phyloP scores from a whole-genome alignment of 228 moss, liverwort and hornwort species.

The Sphagnum fallax region DNA sequence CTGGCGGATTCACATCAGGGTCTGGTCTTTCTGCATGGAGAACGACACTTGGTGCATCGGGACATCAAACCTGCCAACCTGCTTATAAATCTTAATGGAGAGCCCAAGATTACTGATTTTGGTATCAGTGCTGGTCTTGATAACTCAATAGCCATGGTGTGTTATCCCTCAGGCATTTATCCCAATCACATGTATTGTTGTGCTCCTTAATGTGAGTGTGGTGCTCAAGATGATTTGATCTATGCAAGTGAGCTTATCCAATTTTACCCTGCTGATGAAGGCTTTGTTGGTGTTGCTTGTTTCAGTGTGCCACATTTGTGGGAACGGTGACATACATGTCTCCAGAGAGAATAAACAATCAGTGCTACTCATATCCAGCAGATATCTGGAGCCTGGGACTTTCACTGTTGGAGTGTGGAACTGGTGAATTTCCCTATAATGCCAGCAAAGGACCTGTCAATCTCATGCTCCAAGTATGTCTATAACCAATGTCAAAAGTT shows the following conservation, averaged over 20 bases:
- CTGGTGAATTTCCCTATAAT: conserved; percentile 97
- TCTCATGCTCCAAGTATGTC: conserved; percentile 87
- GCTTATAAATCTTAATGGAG: conserved; percentile 95
- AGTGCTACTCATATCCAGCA: conserved; percentile 96
- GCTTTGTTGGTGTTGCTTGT: neutral
- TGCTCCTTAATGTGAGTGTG: too few species aligned
- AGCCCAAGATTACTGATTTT: conserved; percentile 99
- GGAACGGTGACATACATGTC: conserved; percentile 99
- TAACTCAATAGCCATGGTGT: conserved; percentile 92
- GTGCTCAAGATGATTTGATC: too few species aligned
- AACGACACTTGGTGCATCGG: conserved; percentile 92
- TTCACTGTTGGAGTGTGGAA: conserved; percentile 95
- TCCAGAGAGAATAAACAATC: conserved; percentile 98
- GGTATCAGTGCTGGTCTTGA: conserved; percentile 95
- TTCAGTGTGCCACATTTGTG: conserved; percentile 97
- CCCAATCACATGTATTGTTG: too few species aligned
- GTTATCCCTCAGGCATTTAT: conserved; percentile 2
- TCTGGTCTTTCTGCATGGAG: conserved; percentile 85
- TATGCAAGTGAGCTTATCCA: too few species aligned
- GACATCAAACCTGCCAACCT: conserved; percentile 99
- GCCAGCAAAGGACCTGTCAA: conserved; percentile 95
- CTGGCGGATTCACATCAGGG: conserved; percentile 38
- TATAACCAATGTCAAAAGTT: neutral
- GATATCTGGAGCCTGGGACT: conserved; percentile 99
- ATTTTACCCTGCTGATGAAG: too few species aligned